phyloP scores from a whole-genome alignment of 495 filamentous ascomycete species.

The Elasticomyces elasticus region DNA sequence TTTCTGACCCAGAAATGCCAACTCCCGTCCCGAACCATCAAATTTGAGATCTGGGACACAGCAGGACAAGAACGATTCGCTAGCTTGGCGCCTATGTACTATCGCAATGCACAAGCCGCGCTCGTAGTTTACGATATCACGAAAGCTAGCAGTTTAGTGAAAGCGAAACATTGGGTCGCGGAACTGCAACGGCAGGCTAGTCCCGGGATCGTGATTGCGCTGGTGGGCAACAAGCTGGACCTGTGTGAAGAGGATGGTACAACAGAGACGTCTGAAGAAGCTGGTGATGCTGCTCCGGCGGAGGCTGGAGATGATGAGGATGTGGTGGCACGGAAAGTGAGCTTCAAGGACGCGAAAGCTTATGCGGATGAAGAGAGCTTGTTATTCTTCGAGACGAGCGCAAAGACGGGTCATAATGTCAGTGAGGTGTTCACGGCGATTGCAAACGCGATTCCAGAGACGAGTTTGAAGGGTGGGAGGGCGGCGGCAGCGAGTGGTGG shows the following conservation, averaged over 20 bases:
- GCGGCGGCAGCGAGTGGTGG: constrained; percentile 41
- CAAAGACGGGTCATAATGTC: constrained; percentile 90
- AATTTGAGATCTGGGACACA: constrained; percentile 99
- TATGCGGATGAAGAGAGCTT: constrained; percentile 93
- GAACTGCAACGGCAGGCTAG: constrained; percentile 96
- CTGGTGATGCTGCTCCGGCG: constrained; percentile 30
- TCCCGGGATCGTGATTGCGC: constrained; percentile 92
- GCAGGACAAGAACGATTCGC: constrained; percentile 97
- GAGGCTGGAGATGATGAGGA: constrained; percentile 43
- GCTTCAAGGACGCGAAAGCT: constrained; percentile 74
- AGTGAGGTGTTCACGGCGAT: constrained; percentile 97
- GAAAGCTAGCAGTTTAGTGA: constrained; percentile 86
- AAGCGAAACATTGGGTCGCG: constrained; percentile 98
- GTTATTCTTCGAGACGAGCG: constrained; percentile 95
- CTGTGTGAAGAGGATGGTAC: constrained; percentile 44
- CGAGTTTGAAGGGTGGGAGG: constrained; percentile 78
- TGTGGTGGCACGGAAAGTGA: constrained; percentile 72
- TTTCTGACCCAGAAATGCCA: constrained; percentile 98
- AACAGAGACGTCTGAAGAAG: constrained; percentile 26
- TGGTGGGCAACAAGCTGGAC: constrained; percentile 97
- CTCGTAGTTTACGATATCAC: constrained; percentile 98
- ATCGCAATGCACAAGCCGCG: constrained; percentile 97
- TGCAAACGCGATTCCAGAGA: constrained; percentile 92
- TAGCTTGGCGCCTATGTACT: constrained; percentile 97
- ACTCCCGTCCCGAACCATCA: constrained; percentile 91